A percentile compares a stretch with the other conserved stretches of the same genome.
phyloP scores from a whole-genome alignment of 345 rosid genomes.

The Cardamine resedifolia region DNA sequence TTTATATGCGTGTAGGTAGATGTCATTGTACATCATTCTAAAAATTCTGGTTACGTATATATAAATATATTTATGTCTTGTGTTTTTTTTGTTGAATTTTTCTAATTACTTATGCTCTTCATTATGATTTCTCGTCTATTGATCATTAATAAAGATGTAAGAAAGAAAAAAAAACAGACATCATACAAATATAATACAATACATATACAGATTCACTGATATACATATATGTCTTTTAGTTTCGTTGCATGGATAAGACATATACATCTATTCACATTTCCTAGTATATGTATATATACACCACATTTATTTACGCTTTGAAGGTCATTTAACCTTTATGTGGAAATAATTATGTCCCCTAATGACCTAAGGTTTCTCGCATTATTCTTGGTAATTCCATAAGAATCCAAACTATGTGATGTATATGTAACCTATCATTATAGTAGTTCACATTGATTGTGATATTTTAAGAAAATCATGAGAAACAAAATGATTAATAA shows the following conservation, averaged over 20 bases:
- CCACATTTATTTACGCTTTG: neutral
- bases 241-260: slow-evolving; percentile 7
- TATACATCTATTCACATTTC: slow-evolving; percentile 19
- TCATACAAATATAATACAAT: neutral
- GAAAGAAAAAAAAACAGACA: slow-evolving; percentile 2
- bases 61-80: neutral
- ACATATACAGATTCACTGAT: neutral
- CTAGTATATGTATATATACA: neutral
- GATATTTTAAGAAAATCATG: too few relatives aligned
- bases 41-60: neutral
- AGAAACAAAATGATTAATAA: too few relatives aligned
- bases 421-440: neutral
- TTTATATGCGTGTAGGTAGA: neutral
- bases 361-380: neutral
- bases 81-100: too few relatives aligned
- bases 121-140: too few relatives aligned
- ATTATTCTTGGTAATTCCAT: neutral
- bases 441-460: too few relatives aligned
- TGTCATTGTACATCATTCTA: slow-evolving; percentile 2
- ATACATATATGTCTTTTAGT: neutral
- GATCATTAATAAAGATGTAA: too few relatives aligned
- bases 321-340: neutral
- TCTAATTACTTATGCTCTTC: too few relatives aligned
- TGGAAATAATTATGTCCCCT: neutral
- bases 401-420: neutral